Evolutionary conservation across 225 moss, liverwort and hornwort species (phyloP).

Genomic region (Sphagnum tenellum): DNA sequence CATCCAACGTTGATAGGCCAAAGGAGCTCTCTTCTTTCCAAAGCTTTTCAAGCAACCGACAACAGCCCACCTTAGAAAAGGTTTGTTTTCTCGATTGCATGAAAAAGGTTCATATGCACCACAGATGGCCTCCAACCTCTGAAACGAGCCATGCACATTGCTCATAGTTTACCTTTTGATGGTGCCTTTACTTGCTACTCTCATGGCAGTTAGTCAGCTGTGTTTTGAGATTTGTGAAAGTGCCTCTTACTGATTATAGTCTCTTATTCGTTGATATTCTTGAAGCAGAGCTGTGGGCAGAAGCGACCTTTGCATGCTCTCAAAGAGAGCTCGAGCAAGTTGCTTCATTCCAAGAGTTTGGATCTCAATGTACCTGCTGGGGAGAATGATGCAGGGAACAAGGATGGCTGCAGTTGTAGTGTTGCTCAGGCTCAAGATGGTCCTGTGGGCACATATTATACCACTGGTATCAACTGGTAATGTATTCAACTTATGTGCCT

Average conservation of each 20-base stretch:
- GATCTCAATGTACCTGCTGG: constrained; percentile 64
- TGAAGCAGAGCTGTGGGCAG: constrained; percentile 62
- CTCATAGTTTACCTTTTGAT: no score
- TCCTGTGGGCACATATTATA: constrained; percentile 46
- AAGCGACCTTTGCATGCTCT: constrained; percentile 73
- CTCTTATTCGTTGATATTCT: neutral
- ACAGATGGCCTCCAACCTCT: no score
- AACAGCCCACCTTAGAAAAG: constrained; percentile 60
- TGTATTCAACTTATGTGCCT: neutral
- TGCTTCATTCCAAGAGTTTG: constrained; percentile 35
- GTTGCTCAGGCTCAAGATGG: constrained; percentile 32
- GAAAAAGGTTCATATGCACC: no score
- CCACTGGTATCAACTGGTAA: constrained; percentile 63
- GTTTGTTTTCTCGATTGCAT: constrained; percentile 8
- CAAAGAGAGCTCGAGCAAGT: constrained; percentile 40
- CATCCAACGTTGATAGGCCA: constrained; percentile 47
- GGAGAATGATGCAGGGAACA: constrained; percentile 40
- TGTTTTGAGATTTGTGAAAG: no score
- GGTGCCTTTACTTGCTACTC: no score
- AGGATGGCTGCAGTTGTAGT: constrained; percentile 26
- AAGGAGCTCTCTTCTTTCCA: constrained; percentile 99
- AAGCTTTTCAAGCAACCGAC: constrained; percentile 58
- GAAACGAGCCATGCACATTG: no score
- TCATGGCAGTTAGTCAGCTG: no score
- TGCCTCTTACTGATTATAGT: no score